A percentile compares a stretch with the other conserved stretches of the same genome.
phyloP scores from a whole-genome alignment of 73 alveolate genomes.

The Paraurostyla sp. region DNA sequence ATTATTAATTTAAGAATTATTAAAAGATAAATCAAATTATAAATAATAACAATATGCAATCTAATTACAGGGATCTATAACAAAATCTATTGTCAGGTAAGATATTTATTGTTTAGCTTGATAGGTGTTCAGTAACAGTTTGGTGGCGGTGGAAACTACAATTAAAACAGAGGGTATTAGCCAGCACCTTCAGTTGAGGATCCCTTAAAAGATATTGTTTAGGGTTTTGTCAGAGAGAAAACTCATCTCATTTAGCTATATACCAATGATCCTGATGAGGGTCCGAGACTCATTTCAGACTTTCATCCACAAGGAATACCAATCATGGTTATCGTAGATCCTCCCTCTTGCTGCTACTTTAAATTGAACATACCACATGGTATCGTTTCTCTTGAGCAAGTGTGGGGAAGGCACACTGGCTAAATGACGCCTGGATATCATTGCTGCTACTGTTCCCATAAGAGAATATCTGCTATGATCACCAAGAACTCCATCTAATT shows the following conservation, averaged over 20 bases:
- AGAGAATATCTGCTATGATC: conserved; percentile 75
- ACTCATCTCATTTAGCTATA: conserved; percentile 74
- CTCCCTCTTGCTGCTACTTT: conserved; percentile 65
- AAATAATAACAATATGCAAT: background rate
- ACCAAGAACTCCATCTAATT: conserved; percentile 72
- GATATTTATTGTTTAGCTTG: background rate
- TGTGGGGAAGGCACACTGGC: conserved; percentile 78
- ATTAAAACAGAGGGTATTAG: background rate
- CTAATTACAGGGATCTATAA: background rate
- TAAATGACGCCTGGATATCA: conserved; percentile 67
- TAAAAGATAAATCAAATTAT: background rate
- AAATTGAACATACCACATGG: conserved; percentile 78
- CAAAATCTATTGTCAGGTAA: background rate
- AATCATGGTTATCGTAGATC: conserved; percentile 70
- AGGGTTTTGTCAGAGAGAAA: conserved; percentile 53
- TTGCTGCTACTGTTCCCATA: conserved; percentile 73
- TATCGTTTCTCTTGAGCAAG: conserved; percentile 65
- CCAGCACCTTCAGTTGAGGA: background rate
- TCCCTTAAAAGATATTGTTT: conserved; percentile 59
- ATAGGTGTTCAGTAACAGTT: too few relatives aligned
- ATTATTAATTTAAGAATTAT: background rate
- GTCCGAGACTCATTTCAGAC: conserved; percentile 75
- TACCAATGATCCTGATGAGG: conserved; percentile 63
- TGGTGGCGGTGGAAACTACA: background rate
- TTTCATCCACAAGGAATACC: conserved; percentile 65